phyloP scores from a whole-genome alignment of 2,329 filamentous ascomycete species.

The Talaromyces sp. region DNA sequence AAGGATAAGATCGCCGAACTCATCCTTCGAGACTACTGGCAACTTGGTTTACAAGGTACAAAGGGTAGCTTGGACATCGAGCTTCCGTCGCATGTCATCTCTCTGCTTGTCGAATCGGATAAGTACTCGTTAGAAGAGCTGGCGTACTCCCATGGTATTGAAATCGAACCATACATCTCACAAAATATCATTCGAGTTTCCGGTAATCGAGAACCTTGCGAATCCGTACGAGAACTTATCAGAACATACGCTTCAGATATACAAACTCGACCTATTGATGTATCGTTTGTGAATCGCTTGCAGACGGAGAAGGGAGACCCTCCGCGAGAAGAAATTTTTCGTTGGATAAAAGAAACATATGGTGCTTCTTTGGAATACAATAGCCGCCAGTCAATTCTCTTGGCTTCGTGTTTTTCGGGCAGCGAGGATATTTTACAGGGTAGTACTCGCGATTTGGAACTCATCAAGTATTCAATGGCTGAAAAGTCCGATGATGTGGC shows the following conservation, averaged over 20 bases:
- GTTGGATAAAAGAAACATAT: constrained; percentile 28
- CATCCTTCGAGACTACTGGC: constrained; percentile 36
- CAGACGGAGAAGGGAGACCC: constrained; percentile 14
- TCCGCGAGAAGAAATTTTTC: constrained; percentile 22
- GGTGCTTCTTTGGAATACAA: constrained; percentile 23
- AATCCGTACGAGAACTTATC: constrained; percentile 29
- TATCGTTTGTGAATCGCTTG: constrained; percentile 14
- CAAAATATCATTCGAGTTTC: constrained; percentile 32
- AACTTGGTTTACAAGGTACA: constrained; percentile 27
- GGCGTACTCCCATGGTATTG: constrained; percentile 27
- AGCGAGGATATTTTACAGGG: constrained; percentile 26
- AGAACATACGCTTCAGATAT: constrained; percentile 25
- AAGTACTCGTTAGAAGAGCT: constrained; percentile 30
- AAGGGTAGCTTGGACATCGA: constrained; percentile 32
- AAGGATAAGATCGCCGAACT: constrained; percentile 29
- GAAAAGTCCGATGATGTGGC: constrained; percentile 15
- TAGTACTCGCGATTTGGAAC: constrained; percentile 28
- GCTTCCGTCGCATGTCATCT: constrained; percentile 21
- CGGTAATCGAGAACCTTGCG: constrained; percentile 25
- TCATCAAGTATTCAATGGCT: constrained; percentile 20
- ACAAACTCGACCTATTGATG: constrained; percentile 21
- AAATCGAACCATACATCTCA: constrained; percentile 31
- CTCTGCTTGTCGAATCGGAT: constrained; percentile 26
- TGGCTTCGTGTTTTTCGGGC: constrained; percentile 29
- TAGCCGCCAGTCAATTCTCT: constrained; percentile 14